These are phyloP conservation scores for Nicotiana rustica DNA, from an alignment of 305 asterid species.

Conservation along the genomic window DNA sequence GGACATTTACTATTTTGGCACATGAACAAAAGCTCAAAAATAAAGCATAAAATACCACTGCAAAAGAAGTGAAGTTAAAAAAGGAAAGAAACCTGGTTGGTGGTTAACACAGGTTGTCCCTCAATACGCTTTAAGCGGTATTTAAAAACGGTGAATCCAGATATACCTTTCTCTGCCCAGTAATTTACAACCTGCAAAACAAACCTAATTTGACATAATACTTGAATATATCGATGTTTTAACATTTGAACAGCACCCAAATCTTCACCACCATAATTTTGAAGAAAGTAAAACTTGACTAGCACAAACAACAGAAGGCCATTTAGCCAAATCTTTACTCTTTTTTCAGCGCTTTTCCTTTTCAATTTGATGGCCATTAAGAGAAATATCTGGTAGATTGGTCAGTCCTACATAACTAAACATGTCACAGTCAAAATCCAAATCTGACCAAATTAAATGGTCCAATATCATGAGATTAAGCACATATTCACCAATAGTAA, in stretches of 20 bases:
- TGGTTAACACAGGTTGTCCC: constrained; percentile 84
- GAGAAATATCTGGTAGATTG: constrained; percentile 1
- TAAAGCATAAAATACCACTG: constrained; percentile 2
- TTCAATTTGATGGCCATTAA: background rate
- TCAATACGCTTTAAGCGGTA: constrained; percentile 68
- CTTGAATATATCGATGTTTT: background rate
- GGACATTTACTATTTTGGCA: background rate
- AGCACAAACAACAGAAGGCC: background rate
- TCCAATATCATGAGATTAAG: constrained; percentile 16
- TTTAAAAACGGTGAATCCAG: constrained; percentile 82
- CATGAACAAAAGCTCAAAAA: background rate
- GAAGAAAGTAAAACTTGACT: background rate
- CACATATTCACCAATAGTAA: background rate
- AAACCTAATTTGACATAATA: constrained; percentile 1
- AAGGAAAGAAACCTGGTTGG: constrained; percentile 63
- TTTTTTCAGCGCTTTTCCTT: background rate
- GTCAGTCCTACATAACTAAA: background rate
- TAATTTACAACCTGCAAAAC: constrained; percentile 63
- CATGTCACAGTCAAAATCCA: constrained; percentile 15
- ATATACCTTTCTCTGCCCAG: constrained; percentile 90
- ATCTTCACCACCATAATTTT: background rate
- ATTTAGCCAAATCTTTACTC: background rate
- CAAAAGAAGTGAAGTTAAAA: constrained; percentile 11
- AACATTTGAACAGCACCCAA: constrained; percentile 8
- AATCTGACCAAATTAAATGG: background rate